Evolutionary conservation across 768 basidiomycete genomes (phyloP).

Genomic region (Amanita rimosa): DNA sequence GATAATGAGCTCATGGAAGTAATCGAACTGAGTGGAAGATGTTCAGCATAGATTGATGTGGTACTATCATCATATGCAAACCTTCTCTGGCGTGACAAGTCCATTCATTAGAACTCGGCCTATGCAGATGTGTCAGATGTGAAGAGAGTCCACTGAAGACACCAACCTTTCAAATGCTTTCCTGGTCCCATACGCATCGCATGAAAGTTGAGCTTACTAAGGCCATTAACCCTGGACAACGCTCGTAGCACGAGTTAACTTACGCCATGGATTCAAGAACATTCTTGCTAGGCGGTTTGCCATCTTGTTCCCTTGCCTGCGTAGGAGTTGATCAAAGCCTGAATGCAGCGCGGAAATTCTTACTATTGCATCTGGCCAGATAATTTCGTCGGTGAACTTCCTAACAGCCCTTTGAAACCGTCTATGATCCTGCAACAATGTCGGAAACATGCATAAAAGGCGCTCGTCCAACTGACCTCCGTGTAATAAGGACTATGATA

Average conservation of each 20-base stretch:
- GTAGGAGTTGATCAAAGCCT: slow-evolving; percentile 22
- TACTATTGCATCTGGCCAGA: slow-evolving; percentile 42
- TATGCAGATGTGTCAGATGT: slow-evolving; percentile 4
- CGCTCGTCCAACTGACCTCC: slow-evolving; percentile 30
- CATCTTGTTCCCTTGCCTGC: slow-evolving; percentile 72
- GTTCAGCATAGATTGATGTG: slow-evolving; percentile 1
- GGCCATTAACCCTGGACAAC: slow-evolving; percentile 30
- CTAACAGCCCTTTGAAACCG: slow-evolving; percentile 53
- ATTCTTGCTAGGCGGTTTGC: slow-evolving; percentile 72
- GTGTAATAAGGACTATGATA: slow-evolving; percentile 75
- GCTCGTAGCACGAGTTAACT: slow-evolving; percentile 23
- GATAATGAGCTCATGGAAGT: slow-evolving; percentile 82
- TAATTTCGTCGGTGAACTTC: slow-evolving; percentile 61
- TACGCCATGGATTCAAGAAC: slow-evolving; percentile 70
- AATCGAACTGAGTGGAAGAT: slow-evolving; percentile 51
- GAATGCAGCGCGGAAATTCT: neutral
- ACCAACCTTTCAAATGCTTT: slow-evolving; percentile 58
- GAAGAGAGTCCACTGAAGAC: neutral
- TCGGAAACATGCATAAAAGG: slow-evolving; percentile 20
- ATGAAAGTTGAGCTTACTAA: slow-evolving; percentile 59
- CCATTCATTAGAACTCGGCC: slow-evolving; percentile 74
- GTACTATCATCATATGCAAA: slow-evolving; percentile 12
- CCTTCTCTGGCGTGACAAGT: slow-evolving; percentile 70
- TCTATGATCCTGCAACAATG: slow-evolving; percentile 40
- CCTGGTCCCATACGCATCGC: slow-evolving; percentile 94